Evolutionary conservation across 495 filamentous ascomycete genomes (phyloP).

Genomic region (Penicillium cataractarum): DNA sequence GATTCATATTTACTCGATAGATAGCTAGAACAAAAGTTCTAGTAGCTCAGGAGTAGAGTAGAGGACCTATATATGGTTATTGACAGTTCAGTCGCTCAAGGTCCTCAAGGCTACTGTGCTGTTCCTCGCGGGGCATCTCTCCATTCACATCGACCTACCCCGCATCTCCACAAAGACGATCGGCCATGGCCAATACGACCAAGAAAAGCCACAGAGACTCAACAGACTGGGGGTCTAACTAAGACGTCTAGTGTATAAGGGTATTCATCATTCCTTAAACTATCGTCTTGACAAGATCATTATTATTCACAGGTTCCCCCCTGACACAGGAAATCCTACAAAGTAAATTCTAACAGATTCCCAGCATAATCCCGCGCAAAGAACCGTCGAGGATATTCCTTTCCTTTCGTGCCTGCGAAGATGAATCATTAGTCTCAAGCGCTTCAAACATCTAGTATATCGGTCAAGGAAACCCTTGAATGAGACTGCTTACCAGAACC

Average conservation of each 20-base stretch:
- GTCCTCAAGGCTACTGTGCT: slow-evolving; percentile 13
- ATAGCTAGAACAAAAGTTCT: not conserved
- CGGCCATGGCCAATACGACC: not conserved
- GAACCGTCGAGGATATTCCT: slow-evolving; percentile 62
- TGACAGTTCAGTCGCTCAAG: slow-evolving; percentile 15
- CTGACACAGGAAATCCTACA: slow-evolving; percentile 33
- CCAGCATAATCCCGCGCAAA: slow-evolving; percentile 67
- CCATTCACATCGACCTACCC: slow-evolving; percentile 3
- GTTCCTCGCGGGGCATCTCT: slow-evolving; percentile 1
- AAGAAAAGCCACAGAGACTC: not conserved
- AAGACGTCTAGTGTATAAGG: not conserved
- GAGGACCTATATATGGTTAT: too few relatives aligned
- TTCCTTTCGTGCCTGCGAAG: slow-evolving; percentile 50
- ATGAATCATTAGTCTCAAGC: not conserved
- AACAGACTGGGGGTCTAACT: not conserved
- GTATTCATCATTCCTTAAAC: not conserved
- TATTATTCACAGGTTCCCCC: not conserved
- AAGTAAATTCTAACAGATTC: slow-evolving; percentile 63
- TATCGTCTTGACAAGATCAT: not conserved
- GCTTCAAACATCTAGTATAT: not conserved
- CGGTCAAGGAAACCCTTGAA: not conserved
- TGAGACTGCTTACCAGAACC: slow-evolving; percentile 46
- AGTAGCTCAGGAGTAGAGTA: not conserved
- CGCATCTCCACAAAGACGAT: slow-evolving; percentile 12
- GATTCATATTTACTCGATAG: not conserved